Evolutionary conservation across 2,329 filamentous ascomycete species (phyloP), one percentile per base, ranked within the genome.

Genomic region (Pseudogymnoascus sp.): DNA sequence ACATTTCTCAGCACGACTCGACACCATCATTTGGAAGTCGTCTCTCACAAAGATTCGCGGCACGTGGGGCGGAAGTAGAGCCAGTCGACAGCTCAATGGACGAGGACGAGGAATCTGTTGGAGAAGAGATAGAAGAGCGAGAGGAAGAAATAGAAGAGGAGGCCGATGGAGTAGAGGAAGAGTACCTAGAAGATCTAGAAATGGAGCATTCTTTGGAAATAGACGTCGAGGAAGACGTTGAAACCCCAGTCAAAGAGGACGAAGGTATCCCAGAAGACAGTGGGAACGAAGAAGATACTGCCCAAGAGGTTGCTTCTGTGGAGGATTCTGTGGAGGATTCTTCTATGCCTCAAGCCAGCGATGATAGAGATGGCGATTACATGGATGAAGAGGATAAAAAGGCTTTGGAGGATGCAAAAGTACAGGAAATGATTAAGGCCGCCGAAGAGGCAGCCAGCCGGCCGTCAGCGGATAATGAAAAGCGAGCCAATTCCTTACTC

Each of bases 401-500:
- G 59, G 65, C 64, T 9, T 63, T 47, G 16, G 70, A 73, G 60
- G 69, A 70, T 38, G 69, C 67, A 4, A 71, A 68, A 50, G 66
- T 72, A 4, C 68, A 70, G 60, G 65, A 69, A 39, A 69, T 72
- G 66, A 71, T 73, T 8, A 38, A 68, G 30, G 64, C 67, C 28
- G 69, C 64, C 9, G 70, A 72, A 63, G 65, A 68, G 35, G 62
- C 63, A 6, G 67, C 66, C 16, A 37, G 60, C 12, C 59, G 63
- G 6, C 66, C 65, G 7, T 69, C 67, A 3, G 65, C 69, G 50
- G 69, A 70, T 30, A 70, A 70, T 22, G 22, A 64, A 3, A 60
- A 65, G 30, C 66, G 70, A 18, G 64, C 68, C 7, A 70, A 69
- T 60, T 35, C 20, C 6, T 41, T 84, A 11, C 72, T 87, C 34